Evolutionary conservation across 495 filamentous ascomycete species (phyloP), one percentile per base, ranked within the genome.

Genomic region (Lophiotrema nucula): DNA sequence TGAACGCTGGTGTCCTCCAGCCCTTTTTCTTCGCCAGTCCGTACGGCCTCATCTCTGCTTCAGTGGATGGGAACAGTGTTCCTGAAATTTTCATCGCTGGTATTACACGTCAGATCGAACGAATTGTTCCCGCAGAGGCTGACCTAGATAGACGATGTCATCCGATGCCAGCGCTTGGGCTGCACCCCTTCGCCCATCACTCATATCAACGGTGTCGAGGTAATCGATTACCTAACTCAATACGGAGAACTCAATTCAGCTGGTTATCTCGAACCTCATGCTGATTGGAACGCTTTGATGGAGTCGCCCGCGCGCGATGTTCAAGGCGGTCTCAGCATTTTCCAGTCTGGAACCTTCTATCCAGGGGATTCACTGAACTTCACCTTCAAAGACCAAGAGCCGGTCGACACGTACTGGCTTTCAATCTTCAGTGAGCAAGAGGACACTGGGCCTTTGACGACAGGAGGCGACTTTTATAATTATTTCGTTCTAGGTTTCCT

Each of bases 211-310:
- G 74, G 74, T 18, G 26, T 67, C 27, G 67, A 76, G 42, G 66
- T 70, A 0, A 62, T 68, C 3, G 64, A 69, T 0, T 82, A 69
- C 51, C 67, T 82, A 13, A 68, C 65, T n/a, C 26, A 63, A 8
- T 78, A 74, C 48, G 77, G 76, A 19, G 63, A 64, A 4, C 43
- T 58, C 0, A 76, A 80, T 45, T 62, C 71, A 0, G 44, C 61
- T 12, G 77, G 78, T 33, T 63, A 60, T 31, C 49, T 80, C 1
- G 78, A 82, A 35, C 67, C 72, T 0, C 69, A 82, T 54, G 72
- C 75, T 1, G 79, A 81, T 46, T 82, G 72, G 71, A 82, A 82
- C 57, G 46, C 74, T n/a, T 57, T 82, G 39, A 74, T 82, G 69
- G 57, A 58, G 4, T 76, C 62, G 56, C 71, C 77, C 13, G 73